Conservation (phyloP, 352 stramenopile species). For the Thalassiosira livingstoniorum region DNA sequence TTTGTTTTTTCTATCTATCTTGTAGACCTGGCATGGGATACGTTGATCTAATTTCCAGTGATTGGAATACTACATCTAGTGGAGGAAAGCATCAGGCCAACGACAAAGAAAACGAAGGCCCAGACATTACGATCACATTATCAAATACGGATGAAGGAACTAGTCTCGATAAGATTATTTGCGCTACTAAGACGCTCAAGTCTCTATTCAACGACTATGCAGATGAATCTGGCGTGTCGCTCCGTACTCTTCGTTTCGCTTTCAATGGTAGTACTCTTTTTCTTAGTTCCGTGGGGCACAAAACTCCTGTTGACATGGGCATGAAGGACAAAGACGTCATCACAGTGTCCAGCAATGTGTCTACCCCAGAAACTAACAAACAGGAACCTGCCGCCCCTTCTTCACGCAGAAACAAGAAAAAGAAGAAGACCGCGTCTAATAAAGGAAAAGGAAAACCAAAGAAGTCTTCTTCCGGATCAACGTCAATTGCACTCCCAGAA, state of each 20-base stretch:
- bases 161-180: conserved; percentile 5
- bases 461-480: background rate
- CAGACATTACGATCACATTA: conserved; percentile 43
- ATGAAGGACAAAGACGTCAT: conserved; percentile 37
- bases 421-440: background rate
- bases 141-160: conserved; percentile 12
- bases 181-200: conserved; percentile 17
- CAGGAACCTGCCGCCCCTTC: background rate
- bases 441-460: background rate
- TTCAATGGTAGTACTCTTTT: conserved; percentile 41
- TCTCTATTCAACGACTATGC: conserved; percentile 39
- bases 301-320: conserved; percentile 32
- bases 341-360: conserved; percentile 9
- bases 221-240: conserved; percentile 12
- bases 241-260: conserved; percentile 35
- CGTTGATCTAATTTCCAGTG: conserved; percentile 43
- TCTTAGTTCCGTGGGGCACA: conserved; percentile 38
- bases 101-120: conserved; percentile 6
- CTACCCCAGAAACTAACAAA: background rate
- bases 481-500: background rate
- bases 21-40: conserved; percentile 30
- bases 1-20: too few relatives aligned
- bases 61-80: conserved; percentile 34
- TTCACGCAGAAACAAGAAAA: conserved; percentile 20
- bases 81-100: background rate